Percentiles rank a stretch among this genome's conserved stretches.
Conservation (phyloP, 768 basidiomycete species). For the Podaxis mareebaensis region DNA sequence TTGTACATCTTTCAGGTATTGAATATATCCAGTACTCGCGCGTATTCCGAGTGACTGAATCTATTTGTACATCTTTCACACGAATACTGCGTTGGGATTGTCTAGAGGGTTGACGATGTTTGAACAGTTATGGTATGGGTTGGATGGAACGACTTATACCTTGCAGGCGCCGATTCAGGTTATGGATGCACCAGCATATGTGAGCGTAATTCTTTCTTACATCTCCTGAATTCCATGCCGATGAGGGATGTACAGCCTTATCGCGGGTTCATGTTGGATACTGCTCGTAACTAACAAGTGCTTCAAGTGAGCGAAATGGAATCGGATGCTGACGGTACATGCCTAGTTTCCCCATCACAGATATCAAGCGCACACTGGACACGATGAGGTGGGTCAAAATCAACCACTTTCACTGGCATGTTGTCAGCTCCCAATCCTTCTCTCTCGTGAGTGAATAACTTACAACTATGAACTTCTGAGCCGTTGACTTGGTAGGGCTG, state of each 20-base stretch:
- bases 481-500: too few species aligned
- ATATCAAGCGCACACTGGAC: slow-evolving; percentile 69
- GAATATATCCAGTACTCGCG: too few species aligned
- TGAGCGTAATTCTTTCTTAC: slow-evolving; percentile 31
- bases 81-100: slow-evolving; percentile 67
- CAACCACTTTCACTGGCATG: slow-evolving; percentile 82
- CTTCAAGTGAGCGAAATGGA: neutral
- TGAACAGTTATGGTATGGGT: slow-evolving; percentile 66
- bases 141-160: slow-evolving; percentile 53
- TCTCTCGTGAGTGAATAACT: slow-evolving; percentile 43
- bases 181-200: slow-evolving; percentile 60
- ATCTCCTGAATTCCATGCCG: neutral
- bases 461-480: too few species aligned
- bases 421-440: slow-evolving; percentile 78
- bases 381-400: slow-evolving; percentile 81
- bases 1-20: too few species aligned
- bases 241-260: slow-evolving; percentile 49
- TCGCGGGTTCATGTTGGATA: slow-evolving; percentile 81
- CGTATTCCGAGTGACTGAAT: too few species aligned
- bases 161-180: slow-evolving; percentile 59
- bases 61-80: too few species aligned
- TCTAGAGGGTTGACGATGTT: slow-evolving; percentile 80
- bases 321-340: neutral
- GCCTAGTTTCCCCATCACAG: slow-evolving; percentile 58
- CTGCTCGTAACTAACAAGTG: slow-evolving; percentile 70